Evolutionary conservation across 768 basidiomycete genomes (phyloP).

Genomic region (Crucibulum laeve): DNA sequence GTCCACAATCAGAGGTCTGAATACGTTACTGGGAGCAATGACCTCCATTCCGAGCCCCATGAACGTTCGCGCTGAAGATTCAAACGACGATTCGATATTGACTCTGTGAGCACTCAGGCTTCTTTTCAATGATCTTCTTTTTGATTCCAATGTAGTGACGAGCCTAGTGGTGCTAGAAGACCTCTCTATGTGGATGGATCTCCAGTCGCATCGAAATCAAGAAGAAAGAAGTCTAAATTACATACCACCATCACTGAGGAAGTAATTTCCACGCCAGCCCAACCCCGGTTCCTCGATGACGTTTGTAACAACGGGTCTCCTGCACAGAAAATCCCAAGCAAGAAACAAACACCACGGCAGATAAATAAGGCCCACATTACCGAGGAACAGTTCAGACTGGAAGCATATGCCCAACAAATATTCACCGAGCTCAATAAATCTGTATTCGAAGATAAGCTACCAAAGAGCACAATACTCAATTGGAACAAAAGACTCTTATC

Average conservation of each 20-base stretch:
- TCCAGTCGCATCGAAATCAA: no score
- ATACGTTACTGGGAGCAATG: no score
- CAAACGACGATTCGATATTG: constrained; percentile 22
- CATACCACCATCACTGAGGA: no score
- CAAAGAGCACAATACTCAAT: constrained; percentile 47
- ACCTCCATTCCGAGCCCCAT: no score
- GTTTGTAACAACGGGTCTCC: neutral
- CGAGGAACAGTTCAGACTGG: constrained; percentile 39
- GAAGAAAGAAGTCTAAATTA: no score
- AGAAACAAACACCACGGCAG: constrained; percentile 12
- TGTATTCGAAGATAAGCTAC: constrained; percentile 54
- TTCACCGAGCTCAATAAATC: constrained; percentile 55
- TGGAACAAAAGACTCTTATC: constrained; percentile 67
- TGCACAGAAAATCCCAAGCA: neutral
- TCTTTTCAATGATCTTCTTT: neutral
- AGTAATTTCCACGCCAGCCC: no score
- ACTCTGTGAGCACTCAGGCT: constrained; percentile 20
- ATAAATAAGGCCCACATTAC: constrained; percentile 37
- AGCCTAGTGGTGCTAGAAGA: constrained; percentile 43
- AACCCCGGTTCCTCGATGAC: no score
- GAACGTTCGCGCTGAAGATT: neutral
- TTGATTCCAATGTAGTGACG: constrained; percentile 20
- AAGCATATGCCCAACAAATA: constrained; percentile 51
- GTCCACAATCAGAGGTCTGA: no score
- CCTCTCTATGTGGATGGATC: no score